Evolutionary conservation across 1,284 basidiomycete genomes (phyloP).

Genomic region (Ceratobasidium sp.): DNA sequence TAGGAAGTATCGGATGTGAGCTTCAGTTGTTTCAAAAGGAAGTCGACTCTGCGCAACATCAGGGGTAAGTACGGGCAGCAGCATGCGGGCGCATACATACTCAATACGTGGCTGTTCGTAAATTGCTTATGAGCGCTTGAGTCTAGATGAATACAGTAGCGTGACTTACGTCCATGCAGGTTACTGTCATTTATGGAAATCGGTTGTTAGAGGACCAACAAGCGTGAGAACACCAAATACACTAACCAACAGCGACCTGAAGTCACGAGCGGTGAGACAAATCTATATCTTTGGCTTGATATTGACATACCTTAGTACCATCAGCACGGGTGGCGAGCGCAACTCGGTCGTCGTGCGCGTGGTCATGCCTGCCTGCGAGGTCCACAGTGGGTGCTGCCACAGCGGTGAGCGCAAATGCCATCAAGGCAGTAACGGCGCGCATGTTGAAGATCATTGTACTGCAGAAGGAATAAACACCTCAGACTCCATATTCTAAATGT

Average conservation of each 20-base stretch:
- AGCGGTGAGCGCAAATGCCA: background rate
- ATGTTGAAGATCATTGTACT: background rate
- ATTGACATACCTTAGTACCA: background rate
- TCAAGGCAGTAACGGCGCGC: background rate
- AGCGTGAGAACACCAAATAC: background rate
- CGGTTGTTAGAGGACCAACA: background rate
- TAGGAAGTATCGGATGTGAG: slow-evolving; percentile 50
- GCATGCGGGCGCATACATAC: background rate
- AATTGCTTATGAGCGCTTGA: background rate
- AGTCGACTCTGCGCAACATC: slow-evolving; percentile 55
- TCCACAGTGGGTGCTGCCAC: background rate
- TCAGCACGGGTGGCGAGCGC: background rate
- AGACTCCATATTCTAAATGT: no score
- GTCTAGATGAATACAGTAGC: background rate
- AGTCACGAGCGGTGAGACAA: background rate
- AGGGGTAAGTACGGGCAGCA: slow-evolving; percentile 45
- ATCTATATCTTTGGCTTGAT: background rate
- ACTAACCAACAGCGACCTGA: slow-evolving; percentile 25
- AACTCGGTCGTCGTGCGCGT: background rate
- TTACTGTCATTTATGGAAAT: background rate
- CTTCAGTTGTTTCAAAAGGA: slow-evolving; percentile 67
- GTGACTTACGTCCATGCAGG: slow-evolving; percentile 11
- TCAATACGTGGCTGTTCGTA: slow-evolving; percentile 47
- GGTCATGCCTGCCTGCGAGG: no score
- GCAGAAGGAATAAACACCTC: no score